Evolutionary conservation across 441 rosid species (phyloP), one percentile per base, ranked within the genome.

Genomic region (Pelargonium australe): DNA sequence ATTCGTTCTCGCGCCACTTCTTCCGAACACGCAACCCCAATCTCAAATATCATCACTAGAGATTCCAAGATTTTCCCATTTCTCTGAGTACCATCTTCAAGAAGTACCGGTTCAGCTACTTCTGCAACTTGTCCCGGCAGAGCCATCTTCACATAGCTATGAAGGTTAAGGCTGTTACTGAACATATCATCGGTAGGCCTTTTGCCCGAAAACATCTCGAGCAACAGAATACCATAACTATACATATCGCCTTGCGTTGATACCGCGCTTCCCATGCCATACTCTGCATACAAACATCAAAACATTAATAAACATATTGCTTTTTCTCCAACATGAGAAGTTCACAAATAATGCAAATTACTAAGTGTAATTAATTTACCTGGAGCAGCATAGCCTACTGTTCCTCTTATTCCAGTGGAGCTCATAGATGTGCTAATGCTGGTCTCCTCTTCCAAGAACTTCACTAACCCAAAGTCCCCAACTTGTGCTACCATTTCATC

Each of bases 191-290:
- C 53, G 1, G 53, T 62, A 20, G 44, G 67, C 13, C 71, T 31
- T 60, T 66, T 72, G 1, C 75, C 63, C 2, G 67, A 23, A 20
- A 67, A 67, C 57, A 5, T 0, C 53, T 67, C 75, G 19, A 72
- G 65, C 23, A 2, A 5, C 8, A 72, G 17, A 37, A 72, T 53
- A 0, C 67, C 75, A 2, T 37, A 67, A 1, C n/a, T 67, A 47
- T 72, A 72, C 2, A 20, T 28, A 5, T 72, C 31, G 14, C 71
- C 75, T 0, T 49, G 12, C 0, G 4, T 61, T 8, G 75, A 67
- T 16, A 31, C 62, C 20, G 12, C 0, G 2, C 70, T 6, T 60
- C 71, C 70, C 37, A 34, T 17, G 10, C 75, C 75, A 61, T 67
- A 47, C 16, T 72, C 10, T 67, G 7, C 44, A 2, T 51, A 2